Conservation (phyloP, 2,329 filamentous ascomycete genomes). For the Alternaria novae-zelandiae region DNA sequence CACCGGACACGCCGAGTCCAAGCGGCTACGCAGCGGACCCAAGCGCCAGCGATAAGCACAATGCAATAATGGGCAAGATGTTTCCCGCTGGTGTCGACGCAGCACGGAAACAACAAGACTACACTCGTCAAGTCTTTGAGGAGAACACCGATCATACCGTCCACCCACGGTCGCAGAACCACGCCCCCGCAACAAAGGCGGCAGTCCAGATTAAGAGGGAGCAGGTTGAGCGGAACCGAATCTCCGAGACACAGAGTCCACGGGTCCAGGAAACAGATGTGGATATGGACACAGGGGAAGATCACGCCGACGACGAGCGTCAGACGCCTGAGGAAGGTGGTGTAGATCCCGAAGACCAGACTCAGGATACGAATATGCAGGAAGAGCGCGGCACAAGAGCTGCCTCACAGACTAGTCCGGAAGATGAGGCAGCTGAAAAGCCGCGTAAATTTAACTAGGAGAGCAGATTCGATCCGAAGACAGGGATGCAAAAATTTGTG, state of each 20-base stretch:
- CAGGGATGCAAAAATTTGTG: neutral
- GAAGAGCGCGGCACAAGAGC: neutral
- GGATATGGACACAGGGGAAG: constrained; percentile 32
- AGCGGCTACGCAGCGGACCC: constrained; percentile 12
- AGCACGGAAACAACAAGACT: constrained; percentile 40
- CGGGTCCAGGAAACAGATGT: constrained; percentile 26
- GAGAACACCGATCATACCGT: constrained; percentile 34
- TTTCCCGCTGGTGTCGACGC: constrained; percentile 46
- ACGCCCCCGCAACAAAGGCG: constrained; percentile 10
- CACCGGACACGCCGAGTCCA: constrained; percentile 40
- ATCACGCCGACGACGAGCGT: constrained; percentile 28
- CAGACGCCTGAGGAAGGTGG: constrained; percentile 19
- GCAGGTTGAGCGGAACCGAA: constrained; percentile 16
- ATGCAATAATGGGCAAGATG: constrained; percentile 45
- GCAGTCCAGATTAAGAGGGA: constrained; percentile 33
- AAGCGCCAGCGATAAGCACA: constrained; percentile 35
- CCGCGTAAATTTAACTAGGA: neutral
- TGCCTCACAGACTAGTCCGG: neutral
- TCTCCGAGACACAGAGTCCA: constrained; percentile 18
- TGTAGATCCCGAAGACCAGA: neutral
- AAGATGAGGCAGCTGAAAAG: constrained; percentile 2
- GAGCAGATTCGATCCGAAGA: neutral
- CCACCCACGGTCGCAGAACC: constrained; percentile 25
- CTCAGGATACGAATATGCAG: neutral
- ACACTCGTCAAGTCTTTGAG: constrained; percentile 41